phyloP scores from a whole-genome alignment of 495 filamentous ascomycete genomes.

The Aspergillus sclerotioniger region DNA sequence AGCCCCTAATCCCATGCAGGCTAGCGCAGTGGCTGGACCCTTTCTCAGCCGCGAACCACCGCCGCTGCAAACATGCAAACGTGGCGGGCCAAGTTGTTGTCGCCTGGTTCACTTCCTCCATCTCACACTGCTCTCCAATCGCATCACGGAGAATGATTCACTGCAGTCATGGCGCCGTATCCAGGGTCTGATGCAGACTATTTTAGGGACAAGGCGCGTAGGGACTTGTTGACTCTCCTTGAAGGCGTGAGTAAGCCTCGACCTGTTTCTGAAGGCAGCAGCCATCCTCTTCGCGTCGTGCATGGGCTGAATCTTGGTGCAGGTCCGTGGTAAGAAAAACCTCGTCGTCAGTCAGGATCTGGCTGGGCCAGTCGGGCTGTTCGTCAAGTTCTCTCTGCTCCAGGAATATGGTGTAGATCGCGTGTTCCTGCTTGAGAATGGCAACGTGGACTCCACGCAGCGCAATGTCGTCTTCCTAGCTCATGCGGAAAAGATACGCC shows the following conservation, averaged over 20 bases:
- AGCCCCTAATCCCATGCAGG: conserved; percentile 18
- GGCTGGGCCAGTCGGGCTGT: conserved; percentile 82
- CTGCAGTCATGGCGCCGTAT: conserved; percentile 60
- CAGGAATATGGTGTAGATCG: conserved; percentile 97
- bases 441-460: conserved; percentile 87
- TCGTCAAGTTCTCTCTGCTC: conserved; percentile 88
- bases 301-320: conserved; percentile 27
- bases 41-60: conserved; percentile 9
- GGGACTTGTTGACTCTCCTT: conserved; percentile 80
- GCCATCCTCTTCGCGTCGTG: background rate
- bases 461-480: conserved; percentile 93
- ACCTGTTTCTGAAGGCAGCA: conserved; percentile 1
- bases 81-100: background rate
- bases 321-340: conserved; percentile 99
- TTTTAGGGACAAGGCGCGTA: conserved; percentile 77
- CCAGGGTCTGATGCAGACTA: conserved; percentile 75
- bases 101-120: conserved; percentile 1
- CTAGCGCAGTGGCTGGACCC: conserved; percentile 20
- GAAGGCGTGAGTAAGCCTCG: conserved; percentile 78
- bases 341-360: conserved; percentile 88
- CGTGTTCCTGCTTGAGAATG: conserved; percentile 92
- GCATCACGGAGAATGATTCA: conserved; percentile 26
- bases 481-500: conserved; percentile 79
- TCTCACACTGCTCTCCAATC: conserved; percentile 5
- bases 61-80: conserved; percentile 15